phyloP scores from a whole-genome alignment of 805 yeast genomes.

The Yarrowia porcina region DNA sequence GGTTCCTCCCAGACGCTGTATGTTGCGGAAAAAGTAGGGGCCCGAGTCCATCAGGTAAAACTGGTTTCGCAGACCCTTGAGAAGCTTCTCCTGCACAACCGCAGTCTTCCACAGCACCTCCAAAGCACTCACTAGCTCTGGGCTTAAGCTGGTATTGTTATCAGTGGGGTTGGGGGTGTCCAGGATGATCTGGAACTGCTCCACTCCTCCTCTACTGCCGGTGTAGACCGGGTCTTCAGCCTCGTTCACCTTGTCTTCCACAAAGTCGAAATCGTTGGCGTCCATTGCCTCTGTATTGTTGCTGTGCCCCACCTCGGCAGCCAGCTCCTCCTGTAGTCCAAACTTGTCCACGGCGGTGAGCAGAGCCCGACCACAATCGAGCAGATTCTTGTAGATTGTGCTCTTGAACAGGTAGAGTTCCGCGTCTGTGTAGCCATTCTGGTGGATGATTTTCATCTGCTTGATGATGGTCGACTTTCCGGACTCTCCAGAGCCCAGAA shows the following conservation, averaged over 20 bases:
- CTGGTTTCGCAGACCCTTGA: constrained; percentile 51
- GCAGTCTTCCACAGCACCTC: constrained; percentile 54
- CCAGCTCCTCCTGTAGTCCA: constrained; percentile 30
- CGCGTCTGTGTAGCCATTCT: constrained; percentile 64
- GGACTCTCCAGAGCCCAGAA: constrained; percentile 78
- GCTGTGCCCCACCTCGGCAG: neutral
- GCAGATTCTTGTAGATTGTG: constrained; percentile 70
- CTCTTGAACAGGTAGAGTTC: constrained; percentile 75
- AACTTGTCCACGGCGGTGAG: constrained; percentile 62
- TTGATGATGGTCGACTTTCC: constrained; percentile 80
- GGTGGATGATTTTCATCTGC: constrained; percentile 76
- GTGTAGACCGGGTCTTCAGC: neutral
- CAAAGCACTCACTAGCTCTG: constrained; percentile 49
- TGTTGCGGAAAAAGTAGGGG: constrained; percentile 58
- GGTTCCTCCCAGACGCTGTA: constrained; percentile 56
- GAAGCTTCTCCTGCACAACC: constrained; percentile 53
- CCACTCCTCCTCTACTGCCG: constrained; percentile 21
- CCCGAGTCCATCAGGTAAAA: constrained; percentile 88
- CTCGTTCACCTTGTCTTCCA: constrained; percentile 30
- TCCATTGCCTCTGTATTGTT: neutral
- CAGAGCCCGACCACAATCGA: constrained; percentile 71
- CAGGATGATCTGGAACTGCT: constrained; percentile 18
- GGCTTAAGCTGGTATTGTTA: constrained; percentile 48
- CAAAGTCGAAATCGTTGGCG: constrained; percentile 17
- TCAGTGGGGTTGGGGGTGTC: constrained; percentile 17